Evolutionary conservation across 257 asterid genomes (phyloP).

Genomic region (Catharanthus roseus): DNA sequence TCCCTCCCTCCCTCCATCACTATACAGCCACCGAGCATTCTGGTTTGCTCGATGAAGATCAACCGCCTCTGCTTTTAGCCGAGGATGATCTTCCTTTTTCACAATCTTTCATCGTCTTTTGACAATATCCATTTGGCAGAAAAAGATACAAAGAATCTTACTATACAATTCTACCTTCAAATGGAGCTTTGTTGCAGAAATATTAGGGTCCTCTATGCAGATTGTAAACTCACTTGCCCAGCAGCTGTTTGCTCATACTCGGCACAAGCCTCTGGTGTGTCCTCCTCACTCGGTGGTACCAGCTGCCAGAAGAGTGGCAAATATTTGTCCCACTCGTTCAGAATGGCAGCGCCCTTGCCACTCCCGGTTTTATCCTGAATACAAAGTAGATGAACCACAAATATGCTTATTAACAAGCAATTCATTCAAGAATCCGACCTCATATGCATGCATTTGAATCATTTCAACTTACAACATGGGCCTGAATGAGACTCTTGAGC

Average conservation of each 20-base stretch:
- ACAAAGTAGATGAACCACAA: neutral
- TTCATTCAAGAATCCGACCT: neutral
- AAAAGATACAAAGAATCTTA: neutral
- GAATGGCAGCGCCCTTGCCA: constrained; percentile 62
- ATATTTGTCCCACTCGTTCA: constrained; percentile 83
- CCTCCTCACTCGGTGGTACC: constrained; percentile 99
- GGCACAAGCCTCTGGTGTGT: constrained; percentile 87
- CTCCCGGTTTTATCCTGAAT: constrained; percentile 89
- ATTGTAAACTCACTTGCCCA: constrained; percentile 60
- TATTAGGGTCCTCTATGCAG: constrained; percentile 46
- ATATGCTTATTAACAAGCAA: neutral
- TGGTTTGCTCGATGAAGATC: constrained; percentile 3
- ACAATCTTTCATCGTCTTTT: neutral
- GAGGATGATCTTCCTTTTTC: neutral
- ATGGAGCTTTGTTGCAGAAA: neutral
- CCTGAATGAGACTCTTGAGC: constrained; percentile 82
- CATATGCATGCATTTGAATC: neutral
- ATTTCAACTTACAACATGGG: constrained; percentile 78
- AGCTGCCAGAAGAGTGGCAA: constrained; percentile 89
- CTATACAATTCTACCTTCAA: neutral
- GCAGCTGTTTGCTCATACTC: constrained; percentile 60
- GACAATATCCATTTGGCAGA: constrained; percentile 1
- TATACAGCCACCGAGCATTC: constrained; percentile 25
- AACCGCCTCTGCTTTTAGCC: neutral
- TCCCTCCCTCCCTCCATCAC: constrained; percentile 26